Evolutionary conservation across 2,329 filamentous ascomycete species (phyloP).

Genomic region (Exophiala sp.): DNA sequence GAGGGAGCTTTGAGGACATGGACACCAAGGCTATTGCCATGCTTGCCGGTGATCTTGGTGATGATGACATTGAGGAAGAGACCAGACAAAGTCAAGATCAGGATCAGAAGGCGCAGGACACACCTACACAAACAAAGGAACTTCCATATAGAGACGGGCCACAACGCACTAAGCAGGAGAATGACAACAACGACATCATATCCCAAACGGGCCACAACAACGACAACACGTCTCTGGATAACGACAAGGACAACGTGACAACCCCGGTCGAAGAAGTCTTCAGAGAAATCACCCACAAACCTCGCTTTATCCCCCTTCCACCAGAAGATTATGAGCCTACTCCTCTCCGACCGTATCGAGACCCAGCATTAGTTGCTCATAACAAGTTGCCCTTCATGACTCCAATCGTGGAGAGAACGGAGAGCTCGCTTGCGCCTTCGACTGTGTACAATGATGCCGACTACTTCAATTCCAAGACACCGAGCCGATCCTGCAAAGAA

Average conservation of each 20-base stretch:
- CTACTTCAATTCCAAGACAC: conserved; percentile 66
- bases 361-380: conserved; percentile 72
- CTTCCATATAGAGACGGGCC: background rate
- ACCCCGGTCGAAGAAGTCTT: conserved; percentile 32
- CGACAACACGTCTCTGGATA: conserved; percentile 6
- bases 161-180: background rate
- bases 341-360: conserved; percentile 71
- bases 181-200: background rate
- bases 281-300: conserved; percentile 42
- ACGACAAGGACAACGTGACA: conserved; percentile 28
- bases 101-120: background rate
- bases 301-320: conserved; percentile 68
- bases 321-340: conserved; percentile 76
- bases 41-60: conserved; percentile 23
- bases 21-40: conserved; percentile 28
- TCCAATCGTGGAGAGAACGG: conserved; percentile 91
- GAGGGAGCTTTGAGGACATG: conserved; percentile 27
- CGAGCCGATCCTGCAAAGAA: conserved; percentile 53
- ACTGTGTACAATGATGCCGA: conserved; percentile 54
- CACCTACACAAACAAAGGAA: conserved; percentile 7
- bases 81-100: conserved; percentile 34
- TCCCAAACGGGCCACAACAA: background rate
- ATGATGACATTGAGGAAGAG: conserved; percentile 25
- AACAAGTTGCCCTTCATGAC: conserved; percentile 97
- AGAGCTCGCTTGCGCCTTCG: conserved; percentile 70